Evolutionary conservation across 495 filamentous ascomycete species (phyloP), one percentile per base, ranked within the genome.

Genomic region (Daldinia decipiens): DNA sequence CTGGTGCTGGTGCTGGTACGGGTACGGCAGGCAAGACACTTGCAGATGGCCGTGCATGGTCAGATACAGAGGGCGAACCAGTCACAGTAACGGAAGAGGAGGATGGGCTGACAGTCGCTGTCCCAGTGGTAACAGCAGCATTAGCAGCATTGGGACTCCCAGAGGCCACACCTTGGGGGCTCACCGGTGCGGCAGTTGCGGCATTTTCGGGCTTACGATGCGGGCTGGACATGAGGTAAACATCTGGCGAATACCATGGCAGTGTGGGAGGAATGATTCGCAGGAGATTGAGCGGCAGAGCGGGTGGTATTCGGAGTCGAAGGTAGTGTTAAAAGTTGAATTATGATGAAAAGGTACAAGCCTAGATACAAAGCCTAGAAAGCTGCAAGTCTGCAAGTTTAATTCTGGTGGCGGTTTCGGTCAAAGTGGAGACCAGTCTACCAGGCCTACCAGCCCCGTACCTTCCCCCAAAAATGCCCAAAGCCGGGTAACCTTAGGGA

Each of bases 201-300:
- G 79, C 80, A 84, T 85, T 78, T 81, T 82, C 79, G 81, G 74
- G 72, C 61, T 73, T 62, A 77, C 59, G 67, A 68, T 78, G 74
- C 75, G 79, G 75, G 71, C 74, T 82, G 75, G 82, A 85, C 83
- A 85, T 85, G 82, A 79, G 82, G 75, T 74, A 76, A 77, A 80
- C 83, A 84, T 84, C 76, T 80, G 81, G 77, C 80, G 73, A 71
- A 75, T 72, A 73, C 74, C 68, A 74, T 65, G 75, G 73, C 72
- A 78, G 67, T 74, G 70, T 73, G 79, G 68, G 72, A 79, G 68
- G 67, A 67, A 71, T 67, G 67, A 70, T 72, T 72, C 70, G 70
- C 65, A 65, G 70, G 65, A 61, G 32, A 65, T 54, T 4, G 50
- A 53, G 24, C 24, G 50, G 26, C 45, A 45, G 43, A 65, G 65